Base-by-base conservation (phyloP, 2,329 filamentous ascomycete species). In the Penicillium occitanis region DNA sequence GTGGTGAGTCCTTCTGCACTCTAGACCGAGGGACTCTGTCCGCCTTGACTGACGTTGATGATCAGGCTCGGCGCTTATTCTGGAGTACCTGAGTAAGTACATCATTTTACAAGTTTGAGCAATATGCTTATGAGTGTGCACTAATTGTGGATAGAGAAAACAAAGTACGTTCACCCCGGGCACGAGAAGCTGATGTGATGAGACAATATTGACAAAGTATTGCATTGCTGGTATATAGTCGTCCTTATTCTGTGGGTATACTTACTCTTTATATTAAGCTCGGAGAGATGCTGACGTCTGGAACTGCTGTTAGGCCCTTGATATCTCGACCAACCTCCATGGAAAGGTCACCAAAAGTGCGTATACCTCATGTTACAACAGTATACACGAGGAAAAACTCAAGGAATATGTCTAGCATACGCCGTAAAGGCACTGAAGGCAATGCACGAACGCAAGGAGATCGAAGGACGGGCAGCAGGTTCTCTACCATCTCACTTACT, bases 361-460 rank as follows among this genome's bases (percentile, higher is more conserved):
- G 61, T 17, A 40, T 46, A 30, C 13, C n/a, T 22, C 14, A 46
- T 8, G 22, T 0, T 33, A 30, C 40, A 28, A 5, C 19, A n/a
- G 28, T 53, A 30, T 53, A n/a, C 25, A 55, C 8, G 19, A 13
- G 1, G 11, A 25, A 10, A 40, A 25, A 11, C 33, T 57, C 33
- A 55, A 22, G 17, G 2, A 1, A 17, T 55, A 22, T 57, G 33
- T 37, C 33, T 63, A 84, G 85, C 86, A 13, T 81, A 85, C 51
- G 83, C 87, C 28, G 82, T 83, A 33, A 90, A 89, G 75, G 73
- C 86, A 37, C 77, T 90, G 40, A 88, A 87, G 70, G 87, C 89
- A 67, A 78, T 90, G 73, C 84, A 87, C 67, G 86, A 89, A 69
- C 82, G 81, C 50, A 84, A 84, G 11, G 77, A 86, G 69, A 85